Evolutionary conservation across 306 rosid genomes (phyloP), one percentile per base, ranked within the genome.

Genomic region (Dalbergia cultrata): DNA sequence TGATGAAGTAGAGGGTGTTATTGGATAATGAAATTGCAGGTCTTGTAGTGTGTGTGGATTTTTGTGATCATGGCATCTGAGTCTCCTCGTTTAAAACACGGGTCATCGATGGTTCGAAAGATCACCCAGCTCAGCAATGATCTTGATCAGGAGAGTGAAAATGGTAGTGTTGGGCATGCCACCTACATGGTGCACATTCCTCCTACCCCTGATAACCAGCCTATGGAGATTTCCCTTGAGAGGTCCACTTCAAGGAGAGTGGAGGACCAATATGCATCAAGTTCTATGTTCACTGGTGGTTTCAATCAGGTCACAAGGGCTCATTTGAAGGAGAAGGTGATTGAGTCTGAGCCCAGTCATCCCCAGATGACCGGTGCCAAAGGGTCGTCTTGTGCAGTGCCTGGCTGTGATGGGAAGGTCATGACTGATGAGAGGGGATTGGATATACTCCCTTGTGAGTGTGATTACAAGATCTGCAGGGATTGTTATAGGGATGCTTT

Each of bases 261-360:
- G 6, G 93, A 90, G 83, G 97, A 92, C 37, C 97, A 88, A 21
- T 88, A 84, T 19, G 92, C 91, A 14, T 87, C 93, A 0, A 86
- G 90, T 73, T 88, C 97, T 35, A 6, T 92, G 87, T 92, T 92
- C 44, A 92, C 91, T 0, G 97, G 94, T 0, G 97, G 97, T 12
- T 86, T 85, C 43, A 87, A 90, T 67, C 86, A 86, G 74, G 72
- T 61, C 11, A 92, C 97, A 0, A 82, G 93, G 1, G 89, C 93
- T 9, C 94, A 87, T 9, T 85, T 87, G 86, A 92, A 81, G 88
- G 93, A 86, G 34, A 88, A 85, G 74, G 89, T 92, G 77, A 87
- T 85, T 14, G 97, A 88, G 39, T 87, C 97, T 0, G 92, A 84
- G 7, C 82, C 88, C 0, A 90, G 73, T 70, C 94, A 92, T 72